Base-by-base conservation (phyloP, 148 eudicot genomes). In the Oxyria digyna region DNA sequence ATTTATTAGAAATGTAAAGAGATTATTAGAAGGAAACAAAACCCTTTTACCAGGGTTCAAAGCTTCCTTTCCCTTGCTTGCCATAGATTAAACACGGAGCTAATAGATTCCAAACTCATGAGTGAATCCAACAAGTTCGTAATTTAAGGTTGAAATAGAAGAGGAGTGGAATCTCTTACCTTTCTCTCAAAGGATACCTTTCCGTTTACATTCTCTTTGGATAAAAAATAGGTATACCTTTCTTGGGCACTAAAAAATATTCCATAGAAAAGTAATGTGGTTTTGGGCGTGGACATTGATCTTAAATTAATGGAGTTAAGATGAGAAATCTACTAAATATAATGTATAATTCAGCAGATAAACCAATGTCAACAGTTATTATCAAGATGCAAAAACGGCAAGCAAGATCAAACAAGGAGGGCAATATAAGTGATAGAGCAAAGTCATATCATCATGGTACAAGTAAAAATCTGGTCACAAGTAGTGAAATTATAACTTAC, bases 371-470 rank as follows among this genome's bases (percentile, higher is more conserved):
- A 49, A 49, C 24, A 49, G 21, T 49, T 27, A 54, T 2, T 10
- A 54, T 5, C 3, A 27, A 31, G 37, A 59, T 59, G 65, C 18
- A 59, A 59, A 3, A 31, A 59, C n/a, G 33, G 13, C 35, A 57
- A 31, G 31, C 37, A 0, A 59, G n/a, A 31, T 3, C 35, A 59
- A 9, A 59, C 37, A 59, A 29, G 8, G 37, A 59, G 7, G 1
- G 65, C 31, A 59, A 59, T 31, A 59, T 6, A 31, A 59, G 65
- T 15, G 8, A 18, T 59, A 59, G 38, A 59, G 27, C 31, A n/a
- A 59, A 59, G 65, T 59, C 65, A 24, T 27, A 59, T 27, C 65
- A 59, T 59, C 20, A 59, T 59, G n/a, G 29, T 59, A 59, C 65
- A 59, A 59, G 65, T 59, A 59, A 59, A 59, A 27, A 29, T 59